Evolutionary conservation across 108 stramenopile species (phyloP).

Genomic region (Pseudonitzschia pungens): DNA sequence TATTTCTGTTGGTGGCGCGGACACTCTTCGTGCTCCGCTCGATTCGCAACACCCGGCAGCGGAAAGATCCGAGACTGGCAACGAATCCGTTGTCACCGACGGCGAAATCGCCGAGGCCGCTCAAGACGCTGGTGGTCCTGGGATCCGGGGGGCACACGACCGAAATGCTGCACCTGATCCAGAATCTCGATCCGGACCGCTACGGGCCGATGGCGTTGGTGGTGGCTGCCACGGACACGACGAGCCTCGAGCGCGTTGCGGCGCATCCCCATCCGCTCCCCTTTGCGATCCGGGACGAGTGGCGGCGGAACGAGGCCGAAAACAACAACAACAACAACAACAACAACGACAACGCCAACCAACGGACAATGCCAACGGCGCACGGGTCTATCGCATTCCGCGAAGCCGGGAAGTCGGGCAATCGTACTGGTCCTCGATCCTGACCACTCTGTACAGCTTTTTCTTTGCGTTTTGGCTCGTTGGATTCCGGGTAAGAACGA

Average conservation of each 20-base stretch:
- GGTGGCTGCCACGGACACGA: slow-evolving; percentile 66
- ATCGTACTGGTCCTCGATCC: slow-evolving; percentile 39
- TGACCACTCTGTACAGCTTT: slow-evolving; percentile 55
- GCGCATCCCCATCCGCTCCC: slow-evolving; percentile 24
- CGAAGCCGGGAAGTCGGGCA: slow-evolving; percentile 79
- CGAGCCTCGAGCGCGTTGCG: slow-evolving; percentile 54
- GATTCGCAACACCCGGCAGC: neutral
- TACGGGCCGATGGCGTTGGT: slow-evolving; percentile 68
- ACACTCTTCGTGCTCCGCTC: neutral
- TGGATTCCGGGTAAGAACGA: slow-evolving; percentile 4
- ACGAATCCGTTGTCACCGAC: neutral
- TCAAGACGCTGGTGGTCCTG: slow-evolving; percentile 70
- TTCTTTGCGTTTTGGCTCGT: slow-evolving; percentile 41
- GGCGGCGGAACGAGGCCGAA: neutral
- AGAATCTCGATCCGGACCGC: slow-evolving; percentile 43
- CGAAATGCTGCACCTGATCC: slow-evolving; percentile 79
- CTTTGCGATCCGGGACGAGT: neutral
- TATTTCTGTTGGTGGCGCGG: neutral
- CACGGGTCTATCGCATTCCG: slow-evolving; percentile 51
- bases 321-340: too few species aligned
- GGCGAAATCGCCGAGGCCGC: slow-evolving; percentile 12
- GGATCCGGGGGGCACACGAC: slow-evolving; percentile 91
- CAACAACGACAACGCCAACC: neutral
- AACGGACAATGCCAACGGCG: neutral
- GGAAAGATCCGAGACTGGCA: slow-evolving; percentile 6